Percentiles rank a stretch among this genome's conserved stretches.
These are phyloP conservation scores for Catunica adiposa DNA, from an alignment of 2,329 filamentous ascomycete species.

Conservation along the genomic window DNA sequence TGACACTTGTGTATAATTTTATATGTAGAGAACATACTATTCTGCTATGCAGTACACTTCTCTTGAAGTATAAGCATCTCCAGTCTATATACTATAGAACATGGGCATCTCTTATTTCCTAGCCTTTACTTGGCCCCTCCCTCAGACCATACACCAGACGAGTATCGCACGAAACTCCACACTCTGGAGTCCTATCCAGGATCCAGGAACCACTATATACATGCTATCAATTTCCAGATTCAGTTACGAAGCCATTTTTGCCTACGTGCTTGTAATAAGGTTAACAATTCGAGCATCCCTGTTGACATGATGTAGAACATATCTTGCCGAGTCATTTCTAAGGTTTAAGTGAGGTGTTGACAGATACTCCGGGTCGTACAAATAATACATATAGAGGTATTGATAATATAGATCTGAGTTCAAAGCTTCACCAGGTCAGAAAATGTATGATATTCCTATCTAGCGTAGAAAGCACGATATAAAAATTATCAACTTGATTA, in stretches of 20 bases:
- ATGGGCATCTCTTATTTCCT: neutral
- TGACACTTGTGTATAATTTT: neutral
- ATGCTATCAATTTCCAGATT: neutral
- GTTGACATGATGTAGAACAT: neutral
- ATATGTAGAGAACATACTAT: neutral
- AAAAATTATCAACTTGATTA: neutral
- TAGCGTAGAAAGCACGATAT: too few species aligned
- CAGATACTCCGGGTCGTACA: too few species aligned
- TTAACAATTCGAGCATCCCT: neutral
- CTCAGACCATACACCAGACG: constrained; percentile 7
- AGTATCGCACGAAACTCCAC: constrained; percentile 13
- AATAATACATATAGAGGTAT: too few species aligned
- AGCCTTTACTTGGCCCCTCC: neutral
- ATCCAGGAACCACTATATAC: neutral
- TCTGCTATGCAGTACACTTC: too few species aligned
- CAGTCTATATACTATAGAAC: too few species aligned
- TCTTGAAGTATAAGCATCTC: too few species aligned
- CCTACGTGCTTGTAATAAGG: neutral
- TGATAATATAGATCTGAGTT: too few species aligned
- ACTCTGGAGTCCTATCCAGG: neutral
- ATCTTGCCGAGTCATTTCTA: too few species aligned
- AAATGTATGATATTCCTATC: too few species aligned
- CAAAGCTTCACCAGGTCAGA: too few species aligned
- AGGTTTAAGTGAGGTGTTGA: too few species aligned
- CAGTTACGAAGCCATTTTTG: constrained; percentile 7